Evolutionary conservation across 2,329 filamentous ascomycete genomes (phyloP).

Genomic region (Clonostachys rhizophaga): DNA sequence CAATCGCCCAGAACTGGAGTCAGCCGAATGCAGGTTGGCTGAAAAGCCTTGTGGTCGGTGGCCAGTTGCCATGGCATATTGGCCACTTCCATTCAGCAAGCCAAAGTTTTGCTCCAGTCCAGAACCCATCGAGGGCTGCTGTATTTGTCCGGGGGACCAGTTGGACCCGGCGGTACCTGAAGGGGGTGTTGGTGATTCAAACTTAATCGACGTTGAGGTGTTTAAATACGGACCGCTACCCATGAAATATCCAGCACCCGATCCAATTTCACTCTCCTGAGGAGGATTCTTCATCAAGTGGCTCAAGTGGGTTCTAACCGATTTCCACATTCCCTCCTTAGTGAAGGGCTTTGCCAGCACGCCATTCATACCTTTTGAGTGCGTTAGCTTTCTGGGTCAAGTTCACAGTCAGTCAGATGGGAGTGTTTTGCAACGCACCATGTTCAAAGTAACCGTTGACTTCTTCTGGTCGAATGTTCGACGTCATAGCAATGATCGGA

Average conservation of each 20-base stretch:
- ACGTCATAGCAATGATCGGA: constrained; percentile 97
- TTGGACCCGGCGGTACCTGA: constrained; percentile 40
- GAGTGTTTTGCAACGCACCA: constrained; percentile 51
- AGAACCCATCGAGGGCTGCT: constrained; percentile 35
- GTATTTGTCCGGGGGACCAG: constrained; percentile 46
- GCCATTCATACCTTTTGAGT: constrained; percentile 85
- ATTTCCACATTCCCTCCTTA: constrained; percentile 74
- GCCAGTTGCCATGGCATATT: constrained; percentile 26
- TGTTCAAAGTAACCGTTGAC: constrained; percentile 97
- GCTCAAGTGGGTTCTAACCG: constrained; percentile 85
- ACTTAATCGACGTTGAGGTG: constrained; percentile 34
- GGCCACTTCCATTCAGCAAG: constrained; percentile 33
- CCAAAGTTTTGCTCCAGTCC: constrained; percentile 41
- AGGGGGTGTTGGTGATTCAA: constrained; percentile 51
- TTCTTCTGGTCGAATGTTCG: constrained; percentile 93
- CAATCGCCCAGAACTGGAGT: constrained; percentile 21
- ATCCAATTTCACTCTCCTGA: constrained; percentile 30
- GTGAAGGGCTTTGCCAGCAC: constrained; percentile 97
- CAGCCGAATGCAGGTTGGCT: constrained; percentile 10
- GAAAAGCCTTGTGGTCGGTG: constrained; percentile 14
- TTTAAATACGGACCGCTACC: constrained; percentile 25
- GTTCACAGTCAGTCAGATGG: background rate
- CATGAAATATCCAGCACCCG: constrained; percentile 22
- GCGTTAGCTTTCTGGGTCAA: constrained; percentile 3
- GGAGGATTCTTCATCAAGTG: constrained; percentile 70